Percentiles rank a stretch among this genome's conserved stretches.
Evolutionary conservation across 805 yeast species (phyloP).

Genomic region (Grigorovia humatica): DNA sequence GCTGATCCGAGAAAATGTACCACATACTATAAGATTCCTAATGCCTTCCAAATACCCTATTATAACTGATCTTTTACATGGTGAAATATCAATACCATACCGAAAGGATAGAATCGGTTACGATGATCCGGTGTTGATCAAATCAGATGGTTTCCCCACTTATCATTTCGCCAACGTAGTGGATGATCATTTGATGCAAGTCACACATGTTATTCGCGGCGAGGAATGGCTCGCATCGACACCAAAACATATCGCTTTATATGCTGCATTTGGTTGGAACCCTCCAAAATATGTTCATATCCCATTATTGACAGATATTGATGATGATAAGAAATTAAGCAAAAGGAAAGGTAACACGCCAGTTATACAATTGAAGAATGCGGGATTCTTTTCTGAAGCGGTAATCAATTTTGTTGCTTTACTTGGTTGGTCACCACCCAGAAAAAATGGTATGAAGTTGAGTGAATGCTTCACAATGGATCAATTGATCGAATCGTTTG

Average conservation of each 20-base stretch:
- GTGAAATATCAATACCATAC: slow-evolving; percentile 66
- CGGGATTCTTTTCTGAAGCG: slow-evolving; percentile 79
- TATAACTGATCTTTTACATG: slow-evolving; percentile 70
- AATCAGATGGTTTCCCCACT: slow-evolving; percentile 93
- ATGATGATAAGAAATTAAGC: slow-evolving; percentile 65
- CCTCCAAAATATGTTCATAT: slow-evolving; percentile 81
- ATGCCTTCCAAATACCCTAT: slow-evolving; percentile 63
- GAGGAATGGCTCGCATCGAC: slow-evolving; percentile 98
- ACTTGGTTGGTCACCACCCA: slow-evolving; percentile 90
- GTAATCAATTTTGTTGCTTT: slow-evolving; percentile 76
- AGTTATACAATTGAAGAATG: slow-evolving; percentile 43
- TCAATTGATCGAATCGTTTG: slow-evolving; percentile 47
- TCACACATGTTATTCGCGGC: slow-evolving; percentile 92
- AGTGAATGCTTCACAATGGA: slow-evolving; percentile 44
- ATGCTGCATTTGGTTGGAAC: slow-evolving; percentile 75
- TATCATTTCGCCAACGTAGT: slow-evolving; percentile 94
- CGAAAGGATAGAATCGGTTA: slow-evolving; percentile 37
- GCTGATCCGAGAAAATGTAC: slow-evolving; percentile 16
- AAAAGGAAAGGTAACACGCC: slow-evolving; percentile 80
- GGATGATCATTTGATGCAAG: slow-evolving; percentile 87
- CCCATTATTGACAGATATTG: slow-evolving; percentile 67
- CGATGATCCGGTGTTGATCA: slow-evolving; percentile 83
- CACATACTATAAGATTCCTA: slow-evolving; percentile 59
- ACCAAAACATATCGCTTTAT: slow-evolving; percentile 84
- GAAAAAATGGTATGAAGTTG: slow-evolving; percentile 38